Evolutionary conservation across 192 early-diverging fungal species (phyloP).

Genomic region (Podila clonocystis): DNA sequence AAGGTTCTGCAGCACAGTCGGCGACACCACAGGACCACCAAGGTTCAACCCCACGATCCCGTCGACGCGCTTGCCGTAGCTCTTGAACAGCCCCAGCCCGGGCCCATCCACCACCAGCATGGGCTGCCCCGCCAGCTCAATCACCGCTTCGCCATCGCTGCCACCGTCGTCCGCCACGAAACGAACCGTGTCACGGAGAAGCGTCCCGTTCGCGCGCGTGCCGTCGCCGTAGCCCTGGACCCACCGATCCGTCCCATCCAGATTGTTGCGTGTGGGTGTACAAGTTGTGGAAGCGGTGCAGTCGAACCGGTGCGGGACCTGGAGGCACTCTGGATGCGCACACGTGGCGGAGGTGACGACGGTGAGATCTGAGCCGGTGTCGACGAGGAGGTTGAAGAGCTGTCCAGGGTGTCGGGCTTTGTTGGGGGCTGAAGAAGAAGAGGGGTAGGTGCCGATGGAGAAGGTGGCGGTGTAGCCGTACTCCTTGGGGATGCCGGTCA

Average conservation of each 20-base stretch:
- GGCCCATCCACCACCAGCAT: slow-evolving; percentile 34
- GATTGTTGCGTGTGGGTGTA: not conserved
- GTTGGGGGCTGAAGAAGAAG: not conserved
- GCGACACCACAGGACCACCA: not conserved
- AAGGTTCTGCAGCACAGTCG: slow-evolving; percentile 28
- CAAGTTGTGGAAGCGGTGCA: slow-evolving; percentile 7
- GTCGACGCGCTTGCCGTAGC: slow-evolving; percentile 25
- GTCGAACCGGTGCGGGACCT: slow-evolving; percentile 23
- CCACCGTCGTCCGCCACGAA: not conserved
- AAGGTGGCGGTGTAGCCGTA: slow-evolving; percentile 34
- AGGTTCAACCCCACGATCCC: slow-evolving; percentile 43
- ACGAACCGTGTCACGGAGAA: slow-evolving; percentile 29
- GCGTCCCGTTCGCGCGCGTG: slow-evolving; percentile 25
- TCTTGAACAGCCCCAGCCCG: slow-evolving; percentile 17
- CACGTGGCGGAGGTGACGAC: slow-evolving; percentile 20
- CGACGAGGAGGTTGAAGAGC: slow-evolving; percentile 29
- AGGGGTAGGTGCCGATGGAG: slow-evolving; percentile 26
- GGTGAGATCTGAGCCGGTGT: slow-evolving; percentile 37
- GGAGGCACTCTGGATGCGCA: slow-evolving; percentile 16
- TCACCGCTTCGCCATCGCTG: not conserved
- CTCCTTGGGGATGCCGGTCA: slow-evolving; percentile 27
- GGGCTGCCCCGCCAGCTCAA: slow-evolving; percentile 15
- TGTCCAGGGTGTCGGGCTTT: not conserved
- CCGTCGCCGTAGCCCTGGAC: slow-evolving; percentile 36
- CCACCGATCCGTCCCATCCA: slow-evolving; percentile 13